These are phyloP conservation scores for Alternaria infectoria DNA, from an alignment of 2,329 filamentous ascomycete genomes.

Conservation along the genomic window DNA sequence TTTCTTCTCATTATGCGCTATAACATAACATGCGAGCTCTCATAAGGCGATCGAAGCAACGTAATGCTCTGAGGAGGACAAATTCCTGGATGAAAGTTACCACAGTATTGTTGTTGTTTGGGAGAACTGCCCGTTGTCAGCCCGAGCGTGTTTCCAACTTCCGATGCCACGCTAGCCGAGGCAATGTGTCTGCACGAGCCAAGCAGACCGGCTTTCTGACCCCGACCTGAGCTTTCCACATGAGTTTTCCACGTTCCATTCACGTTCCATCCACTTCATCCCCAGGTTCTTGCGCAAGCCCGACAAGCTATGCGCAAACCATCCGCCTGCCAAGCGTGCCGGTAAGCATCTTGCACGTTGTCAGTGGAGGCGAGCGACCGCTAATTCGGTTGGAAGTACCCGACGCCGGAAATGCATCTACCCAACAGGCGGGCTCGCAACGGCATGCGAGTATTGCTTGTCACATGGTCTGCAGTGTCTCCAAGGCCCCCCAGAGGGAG, in stretches of 20 bases:
- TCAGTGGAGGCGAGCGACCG: not conserved
- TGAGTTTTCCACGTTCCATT: not conserved
- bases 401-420: slow-evolving; percentile 34
- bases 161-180: not conserved
- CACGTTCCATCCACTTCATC: not conserved
- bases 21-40: rapidly evolving
- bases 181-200: slow-evolving; percentile 3
- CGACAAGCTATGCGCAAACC: slow-evolving; percentile 30
- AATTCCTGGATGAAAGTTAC: rapidly evolving
- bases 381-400: slow-evolving; percentile 19
- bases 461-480: slow-evolving; percentile 27
- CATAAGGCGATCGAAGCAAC: not conserved
- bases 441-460: slow-evolving; percentile 27
- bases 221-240: not conserved
- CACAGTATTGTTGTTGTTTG: not conserved
- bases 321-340: slow-evolving; percentile 29
- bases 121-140: not conserved
- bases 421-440: slow-evolving; percentile 14
- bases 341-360: slow-evolving; percentile 18
- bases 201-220: not conserved
- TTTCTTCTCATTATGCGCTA: not conserved
- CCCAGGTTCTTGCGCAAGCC: slow-evolving; percentile 11
- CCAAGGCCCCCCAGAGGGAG: slow-evolving; percentile 30
- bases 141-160: not conserved
- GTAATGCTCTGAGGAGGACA: not conserved